Evolutionary conservation across 352 stramenopile genomes (phyloP).

Genomic region (Pythium graminicola): DNA sequence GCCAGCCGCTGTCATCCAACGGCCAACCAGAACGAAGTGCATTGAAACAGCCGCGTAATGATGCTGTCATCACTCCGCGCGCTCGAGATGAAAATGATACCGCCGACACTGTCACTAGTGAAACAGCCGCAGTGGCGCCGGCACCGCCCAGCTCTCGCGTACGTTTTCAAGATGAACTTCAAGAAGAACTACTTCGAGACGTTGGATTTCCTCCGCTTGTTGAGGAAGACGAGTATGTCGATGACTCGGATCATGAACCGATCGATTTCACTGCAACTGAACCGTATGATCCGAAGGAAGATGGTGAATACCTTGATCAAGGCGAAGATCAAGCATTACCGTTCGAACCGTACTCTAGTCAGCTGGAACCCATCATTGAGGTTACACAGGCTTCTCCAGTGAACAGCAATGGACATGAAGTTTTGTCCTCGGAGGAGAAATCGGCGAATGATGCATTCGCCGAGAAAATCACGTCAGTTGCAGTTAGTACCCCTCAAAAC

Average conservation of each 20-base stretch:
- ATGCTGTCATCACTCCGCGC: neutral
- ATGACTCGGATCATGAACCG: slow-evolving; percentile 4
- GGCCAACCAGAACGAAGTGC: slow-evolving; percentile 8
- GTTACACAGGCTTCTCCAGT: slow-evolving; percentile 2
- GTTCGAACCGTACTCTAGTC: neutral
- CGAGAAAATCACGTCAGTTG: no score
- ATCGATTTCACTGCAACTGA: slow-evolving; percentile 5
- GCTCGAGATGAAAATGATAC: neutral
- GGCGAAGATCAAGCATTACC: neutral
- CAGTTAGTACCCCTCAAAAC: no score
- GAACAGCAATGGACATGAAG: neutral
- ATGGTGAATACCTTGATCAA: neutral
- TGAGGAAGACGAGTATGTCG: slow-evolving; percentile 6
- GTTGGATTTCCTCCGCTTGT: slow-evolving; percentile 5
- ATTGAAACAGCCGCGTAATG: slow-evolving; percentile 2
- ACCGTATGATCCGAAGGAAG: slow-evolving; percentile 11
- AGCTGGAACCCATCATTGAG: slow-evolving; percentile 4
- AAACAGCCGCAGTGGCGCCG: slow-evolving; percentile 10
- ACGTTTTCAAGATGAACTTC: slow-evolving; percentile 21
- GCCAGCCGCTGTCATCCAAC: slow-evolving; percentile 1
- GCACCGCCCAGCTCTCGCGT: slow-evolving; percentile 40
- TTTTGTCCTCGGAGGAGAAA: no score
- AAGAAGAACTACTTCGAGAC: no score
- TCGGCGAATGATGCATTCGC: no score
- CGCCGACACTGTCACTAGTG: neutral